Percentiles rank a stretch among this genome's conserved stretches.
phyloP scores from a whole-genome alignment of 805 yeast genomes.

The Yarrowia osloensis region DNA sequence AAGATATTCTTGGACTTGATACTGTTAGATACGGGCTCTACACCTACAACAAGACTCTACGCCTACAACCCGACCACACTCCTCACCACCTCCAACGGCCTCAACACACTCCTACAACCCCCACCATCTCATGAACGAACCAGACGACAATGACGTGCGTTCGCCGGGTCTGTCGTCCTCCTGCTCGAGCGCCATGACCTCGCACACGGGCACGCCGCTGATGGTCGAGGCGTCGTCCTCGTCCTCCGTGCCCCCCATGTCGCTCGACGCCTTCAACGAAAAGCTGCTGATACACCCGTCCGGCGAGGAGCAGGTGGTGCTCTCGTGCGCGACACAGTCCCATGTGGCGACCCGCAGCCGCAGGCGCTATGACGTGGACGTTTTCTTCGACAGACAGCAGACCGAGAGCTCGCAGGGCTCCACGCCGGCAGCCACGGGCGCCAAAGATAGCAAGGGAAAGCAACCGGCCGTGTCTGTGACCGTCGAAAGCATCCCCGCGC shows the following conservation, averaged over 20 bases:
- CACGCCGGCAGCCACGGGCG: background rate
- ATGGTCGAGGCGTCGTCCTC: constrained; percentile 10
- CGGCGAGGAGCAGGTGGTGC: constrained; percentile 25
- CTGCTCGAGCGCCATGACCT: constrained; percentile 27
- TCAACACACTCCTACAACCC: background rate
- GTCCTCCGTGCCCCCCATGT: constrained; percentile 12
- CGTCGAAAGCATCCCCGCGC: background rate
- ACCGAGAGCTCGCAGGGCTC: background rate
- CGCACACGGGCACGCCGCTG: constrained; percentile 16
- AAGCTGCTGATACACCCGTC: constrained; percentile 18
- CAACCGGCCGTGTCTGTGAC: background rate
- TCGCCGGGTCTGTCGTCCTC: constrained; percentile 28
- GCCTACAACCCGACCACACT: too few relatives aligned
- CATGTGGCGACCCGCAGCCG: constrained; percentile 23
- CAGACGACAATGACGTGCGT: constrained; percentile 26
- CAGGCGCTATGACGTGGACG: constrained; percentile 28
- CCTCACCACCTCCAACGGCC: too few relatives aligned
- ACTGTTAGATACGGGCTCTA: too few relatives aligned
- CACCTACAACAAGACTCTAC: too few relatives aligned
- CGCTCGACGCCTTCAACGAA: constrained; percentile 25
- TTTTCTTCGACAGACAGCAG: constrained; percentile 15
- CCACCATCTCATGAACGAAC: constrained; percentile 3
- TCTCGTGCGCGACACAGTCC: constrained; percentile 4
- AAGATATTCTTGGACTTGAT: too few relatives aligned
- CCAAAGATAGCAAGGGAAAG: background rate